Evolutionary conservation across 129 eudicot genomes (phyloP).

Genomic region (Daucus carota): DNA sequence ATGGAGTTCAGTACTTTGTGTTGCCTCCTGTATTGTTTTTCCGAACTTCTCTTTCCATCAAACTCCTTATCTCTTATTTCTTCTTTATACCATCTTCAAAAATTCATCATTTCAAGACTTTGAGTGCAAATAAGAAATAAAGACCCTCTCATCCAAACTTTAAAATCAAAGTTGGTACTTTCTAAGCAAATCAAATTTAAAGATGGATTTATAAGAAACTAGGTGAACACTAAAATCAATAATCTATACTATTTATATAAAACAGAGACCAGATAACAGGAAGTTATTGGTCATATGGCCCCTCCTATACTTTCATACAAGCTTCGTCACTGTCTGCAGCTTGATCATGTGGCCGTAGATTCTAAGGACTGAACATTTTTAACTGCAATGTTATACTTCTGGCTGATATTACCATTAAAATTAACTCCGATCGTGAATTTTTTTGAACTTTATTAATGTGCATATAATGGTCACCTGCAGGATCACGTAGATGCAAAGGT

Average conservation of each 20-base stretch:
- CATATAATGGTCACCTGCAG: constrained; percentile 15
- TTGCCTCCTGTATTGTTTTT: background rate
- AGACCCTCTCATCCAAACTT: background rate
- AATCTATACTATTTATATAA: background rate
- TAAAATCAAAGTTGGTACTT: background rate
- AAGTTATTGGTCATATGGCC: background rate
- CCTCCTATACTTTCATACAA: background rate
- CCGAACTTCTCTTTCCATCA: background rate
- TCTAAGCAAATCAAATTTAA: background rate
- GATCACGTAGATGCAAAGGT: constrained; percentile 40
- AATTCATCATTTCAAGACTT: background rate
- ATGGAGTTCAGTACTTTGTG: background rate
- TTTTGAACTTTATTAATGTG: background rate
- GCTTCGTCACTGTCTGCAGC: background rate
- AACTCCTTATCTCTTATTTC: background rate
- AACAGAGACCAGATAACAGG: background rate
- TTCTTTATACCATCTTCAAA: background rate
- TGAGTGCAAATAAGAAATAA: background rate
- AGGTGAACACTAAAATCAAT: background rate
- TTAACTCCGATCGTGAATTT: background rate
- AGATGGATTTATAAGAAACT: background rate
- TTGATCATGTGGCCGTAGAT: background rate
- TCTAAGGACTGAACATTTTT: background rate
- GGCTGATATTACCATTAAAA: background rate
- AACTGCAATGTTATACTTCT: background rate